phyloP scores from a whole-genome alignment of 441 rosid species.

The Brassica hybrid region DNA sequence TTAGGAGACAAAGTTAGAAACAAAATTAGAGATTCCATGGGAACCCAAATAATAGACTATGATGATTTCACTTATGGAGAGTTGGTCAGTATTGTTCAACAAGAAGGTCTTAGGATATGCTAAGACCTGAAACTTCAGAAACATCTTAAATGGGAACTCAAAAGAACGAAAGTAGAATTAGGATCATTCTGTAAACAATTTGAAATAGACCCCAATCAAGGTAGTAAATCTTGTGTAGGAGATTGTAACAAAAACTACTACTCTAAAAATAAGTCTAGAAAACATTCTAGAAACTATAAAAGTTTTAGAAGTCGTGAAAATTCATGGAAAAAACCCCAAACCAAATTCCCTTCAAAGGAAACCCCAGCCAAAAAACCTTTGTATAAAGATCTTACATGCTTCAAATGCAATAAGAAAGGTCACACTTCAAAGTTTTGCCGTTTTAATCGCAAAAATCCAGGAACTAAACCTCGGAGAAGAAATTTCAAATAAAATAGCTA shows the following conservation, averaged over 20 bases:
- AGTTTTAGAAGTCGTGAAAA: not conserved
- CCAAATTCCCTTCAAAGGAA: not conserved
- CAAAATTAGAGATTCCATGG: not conserved
- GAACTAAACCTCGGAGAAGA: no score
- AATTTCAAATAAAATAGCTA: no score
- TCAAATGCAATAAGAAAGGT: not conserved
- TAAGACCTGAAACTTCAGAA: not conserved
- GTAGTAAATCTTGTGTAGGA: not conserved
- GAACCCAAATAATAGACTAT: not conserved
- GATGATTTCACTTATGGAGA: slow-evolving; percentile 6
- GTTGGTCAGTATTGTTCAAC: not conserved
- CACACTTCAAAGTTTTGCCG: not conserved
- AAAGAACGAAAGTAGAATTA: not conserved
- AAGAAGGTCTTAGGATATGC: not conserved
- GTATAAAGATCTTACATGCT: not conserved
- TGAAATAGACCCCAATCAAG: not conserved
- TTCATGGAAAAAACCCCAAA: not conserved
- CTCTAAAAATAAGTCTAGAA: not conserved
- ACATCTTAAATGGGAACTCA: not conserved
- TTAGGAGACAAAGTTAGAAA: not conserved
- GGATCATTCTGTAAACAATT: not conserved
- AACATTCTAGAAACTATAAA: not conserved
- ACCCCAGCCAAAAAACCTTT: not conserved
- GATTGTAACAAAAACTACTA: not conserved
- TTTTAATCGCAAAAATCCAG: not conserved